Evolutionary conservation across 495 filamentous ascomycete genomes (phyloP), one percentile per base, ranked within the genome.

Genomic region (Penicillium longicatenatum): DNA sequence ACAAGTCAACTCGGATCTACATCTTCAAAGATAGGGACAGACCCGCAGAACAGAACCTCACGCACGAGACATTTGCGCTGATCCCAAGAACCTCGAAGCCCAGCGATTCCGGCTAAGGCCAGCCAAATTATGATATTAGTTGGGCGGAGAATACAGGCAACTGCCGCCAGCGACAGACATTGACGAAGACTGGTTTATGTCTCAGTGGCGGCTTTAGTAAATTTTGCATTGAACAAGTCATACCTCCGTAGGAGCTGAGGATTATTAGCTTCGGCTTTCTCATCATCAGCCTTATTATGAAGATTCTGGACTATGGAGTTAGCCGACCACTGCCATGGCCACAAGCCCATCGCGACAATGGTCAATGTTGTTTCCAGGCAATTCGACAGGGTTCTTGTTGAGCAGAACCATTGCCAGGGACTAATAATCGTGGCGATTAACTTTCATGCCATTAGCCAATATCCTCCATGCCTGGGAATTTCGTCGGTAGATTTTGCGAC

Each of bases 351-450:
- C 6, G 93, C 94, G 52, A 85, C 77, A 54, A 90, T 78, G 14
- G 94, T 97, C 59, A 99, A 66, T 4, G 88, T 90, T 1, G 90
- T 95, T 76, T 99, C 94, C 9, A 97, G 75, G 53, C 87, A 94
- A 73, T 98, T 99, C 41, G 92, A 97, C 51, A 99, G 84, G 0
- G 94, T 96, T 54, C 94, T 83, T 2, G 91, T 95, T 0, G 93
- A 92, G 70, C 89, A 95, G 70, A 95, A 97, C 89, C 89, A 99
- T 69, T 97, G 92, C 91, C 95, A 99, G 17, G 94, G 92, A 67
- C 86, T 98, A 60, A 89, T 73, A 30, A 92, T 72, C 2, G 89
- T 88, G 71, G 95, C 81, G 24, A 84, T 69, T 51, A 83, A 71
- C 79, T 82, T 59, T 49, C 55, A 49, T 16, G 44, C 3, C 3